Evolutionary conservation across 2,329 filamentous ascomycete genomes (phyloP).

Genomic region (Verticillium zaregamsianum): DNA sequence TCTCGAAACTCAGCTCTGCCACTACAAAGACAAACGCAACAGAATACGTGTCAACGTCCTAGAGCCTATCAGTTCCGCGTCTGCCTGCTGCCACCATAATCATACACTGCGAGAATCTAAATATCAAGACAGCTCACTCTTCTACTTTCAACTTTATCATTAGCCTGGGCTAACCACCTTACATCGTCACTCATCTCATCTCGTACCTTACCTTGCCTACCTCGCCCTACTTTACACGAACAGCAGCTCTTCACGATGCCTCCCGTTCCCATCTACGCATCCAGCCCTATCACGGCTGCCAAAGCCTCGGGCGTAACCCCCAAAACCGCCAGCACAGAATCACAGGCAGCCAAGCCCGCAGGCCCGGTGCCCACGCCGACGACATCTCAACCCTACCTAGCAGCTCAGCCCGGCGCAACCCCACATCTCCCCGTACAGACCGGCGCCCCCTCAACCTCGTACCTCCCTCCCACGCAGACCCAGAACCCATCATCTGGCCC

Average conservation of each 20-base stretch:
- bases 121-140: neutral
- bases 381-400: conserved; percentile 25
- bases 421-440: conserved; percentile 41
- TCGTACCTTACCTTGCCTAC: neutral
- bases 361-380: neutral
- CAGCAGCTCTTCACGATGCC: conserved; percentile 37
- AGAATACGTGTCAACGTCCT: neutral
- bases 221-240: neutral
- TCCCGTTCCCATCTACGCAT: conserved; percentile 55
- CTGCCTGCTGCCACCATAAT: neutral
- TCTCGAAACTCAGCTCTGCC: neutral
- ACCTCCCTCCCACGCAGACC: conserved; percentile 38
- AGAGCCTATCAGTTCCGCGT: neutral
- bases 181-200: neutral
- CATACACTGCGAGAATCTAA: neutral
- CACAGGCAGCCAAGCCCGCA: conserved; percentile 11
- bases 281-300: conserved; percentile 54
- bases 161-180: neutral
- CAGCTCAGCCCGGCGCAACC: conserved; percentile 42
- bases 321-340: conserved; percentile 31
- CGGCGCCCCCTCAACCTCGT: conserved; percentile 27
- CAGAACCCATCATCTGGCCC: conserved; percentile 31
- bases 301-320: conserved; percentile 48
- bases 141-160: neutral
- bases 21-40: neutral